Evolutionary conservation across 176 grass and related monocot genomes (phyloP).

Genomic region (maize (Zea mays)): DNA sequence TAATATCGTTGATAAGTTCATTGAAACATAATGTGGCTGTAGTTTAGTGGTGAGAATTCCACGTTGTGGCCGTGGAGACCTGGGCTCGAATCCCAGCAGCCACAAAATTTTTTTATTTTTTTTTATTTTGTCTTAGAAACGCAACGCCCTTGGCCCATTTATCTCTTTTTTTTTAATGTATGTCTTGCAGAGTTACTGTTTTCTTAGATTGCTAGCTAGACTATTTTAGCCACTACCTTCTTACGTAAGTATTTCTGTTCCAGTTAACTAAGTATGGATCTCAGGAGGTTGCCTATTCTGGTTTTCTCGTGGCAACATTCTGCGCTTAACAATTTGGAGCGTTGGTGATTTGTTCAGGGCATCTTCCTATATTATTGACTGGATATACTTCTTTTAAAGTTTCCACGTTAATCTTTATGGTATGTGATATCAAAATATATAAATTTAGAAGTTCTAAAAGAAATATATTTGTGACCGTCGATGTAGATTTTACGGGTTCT

Average conservation of each 20-base stretch:
- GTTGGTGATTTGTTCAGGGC: too few relatives aligned
- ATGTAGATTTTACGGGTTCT: too few relatives aligned
- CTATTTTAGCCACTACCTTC: not conserved
- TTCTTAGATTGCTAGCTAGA: not conserved
- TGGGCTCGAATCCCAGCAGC: slow-evolving; percentile 92
- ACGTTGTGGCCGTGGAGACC: slow-evolving; percentile 88
- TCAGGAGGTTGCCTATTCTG: not conserved
- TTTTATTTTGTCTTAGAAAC: not conserved
- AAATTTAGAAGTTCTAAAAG: too few relatives aligned
- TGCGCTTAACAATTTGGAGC: not conserved
- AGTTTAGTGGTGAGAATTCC: slow-evolving; percentile 96
- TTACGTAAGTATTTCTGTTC: not conserved
- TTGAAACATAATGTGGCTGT: slow-evolving; percentile 34
- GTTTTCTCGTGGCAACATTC: not conserved
- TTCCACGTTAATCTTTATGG: too few relatives aligned
- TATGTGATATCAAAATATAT: too few relatives aligned
- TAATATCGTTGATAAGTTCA: accelerated
- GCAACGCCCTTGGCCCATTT: not conserved
- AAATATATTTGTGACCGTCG: too few relatives aligned
- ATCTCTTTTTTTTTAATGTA: not conserved
- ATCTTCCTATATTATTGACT: too few relatives aligned
- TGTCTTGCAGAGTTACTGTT: not conserved
- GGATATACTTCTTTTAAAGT: too few relatives aligned
- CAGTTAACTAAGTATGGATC: not conserved
- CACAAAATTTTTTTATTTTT: not conserved